Percentiles rank a stretch among this genome's conserved stretches.
phyloP scores from a whole-genome alignment of 176 grass and related monocot genomes.

The Triticum urartu region DNA sequence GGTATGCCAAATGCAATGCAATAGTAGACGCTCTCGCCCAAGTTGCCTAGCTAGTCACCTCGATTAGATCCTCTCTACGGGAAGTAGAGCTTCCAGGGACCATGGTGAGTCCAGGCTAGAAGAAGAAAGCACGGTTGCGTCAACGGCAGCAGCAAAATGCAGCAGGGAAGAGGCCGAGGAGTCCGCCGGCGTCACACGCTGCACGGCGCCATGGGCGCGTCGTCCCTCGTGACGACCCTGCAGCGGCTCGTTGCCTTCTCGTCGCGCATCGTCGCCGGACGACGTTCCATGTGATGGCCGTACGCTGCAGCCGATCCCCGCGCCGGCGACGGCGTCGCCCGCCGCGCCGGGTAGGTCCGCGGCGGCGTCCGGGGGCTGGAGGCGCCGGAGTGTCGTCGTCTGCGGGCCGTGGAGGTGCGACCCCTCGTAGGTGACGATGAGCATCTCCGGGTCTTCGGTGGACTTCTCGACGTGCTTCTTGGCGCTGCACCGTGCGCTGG shows the following conservation, averaged over 20 bases:
- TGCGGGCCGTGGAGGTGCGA: slow-evolving; percentile 46
- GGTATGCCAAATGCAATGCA: neutral
- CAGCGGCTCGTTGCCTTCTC: neutral
- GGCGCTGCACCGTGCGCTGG: slow-evolving; percentile 46
- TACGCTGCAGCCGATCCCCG: neutral
- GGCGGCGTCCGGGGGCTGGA: neutral
- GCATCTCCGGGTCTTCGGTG: slow-evolving; percentile 45
- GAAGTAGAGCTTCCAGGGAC: slow-evolving; percentile 33
- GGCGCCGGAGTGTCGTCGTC: slow-evolving; percentile 8
- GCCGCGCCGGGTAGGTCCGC: neutral
- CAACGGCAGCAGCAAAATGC: neutral
- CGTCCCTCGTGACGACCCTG: neutral
- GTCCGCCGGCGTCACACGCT: neutral
- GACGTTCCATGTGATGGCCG: neutral
- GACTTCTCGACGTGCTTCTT: slow-evolving; percentile 79
- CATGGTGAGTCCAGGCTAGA: slow-evolving; percentile 23
- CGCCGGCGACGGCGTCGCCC: neutral
- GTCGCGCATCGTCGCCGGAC: neutral
- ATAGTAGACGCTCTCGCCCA: neutral
- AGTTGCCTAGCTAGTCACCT: neutral
- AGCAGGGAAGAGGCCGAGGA: neutral
- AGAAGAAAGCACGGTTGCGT: neutral
- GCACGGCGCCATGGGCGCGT: neutral
- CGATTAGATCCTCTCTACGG: neutral
- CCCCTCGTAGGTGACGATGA: slow-evolving; percentile 66